Evolutionary conservation across 805 yeast species (phyloP).

Genomic region (Groenewaldozyma tartarivorans): DNA sequence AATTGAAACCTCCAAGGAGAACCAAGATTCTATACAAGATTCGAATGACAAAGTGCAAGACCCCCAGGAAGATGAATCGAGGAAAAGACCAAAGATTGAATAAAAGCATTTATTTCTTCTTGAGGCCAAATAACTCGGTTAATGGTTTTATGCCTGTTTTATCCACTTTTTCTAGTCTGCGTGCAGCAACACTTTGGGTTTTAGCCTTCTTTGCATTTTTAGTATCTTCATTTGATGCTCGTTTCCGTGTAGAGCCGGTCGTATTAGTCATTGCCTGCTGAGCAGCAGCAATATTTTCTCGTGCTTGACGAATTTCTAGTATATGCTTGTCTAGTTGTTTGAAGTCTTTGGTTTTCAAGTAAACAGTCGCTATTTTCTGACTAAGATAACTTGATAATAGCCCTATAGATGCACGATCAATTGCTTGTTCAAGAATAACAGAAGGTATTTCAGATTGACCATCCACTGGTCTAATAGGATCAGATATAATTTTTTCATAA

Average conservation of each 20-base stretch:
- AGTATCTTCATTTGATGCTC: background rate
- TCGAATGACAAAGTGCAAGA: too few relatives aligned
- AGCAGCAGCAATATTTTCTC: conserved; percentile 12
- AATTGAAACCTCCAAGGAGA: too few relatives aligned
- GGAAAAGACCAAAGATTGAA: too few relatives aligned
- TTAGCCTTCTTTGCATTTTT: conserved; percentile 6
- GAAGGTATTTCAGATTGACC: conserved; percentile 13
- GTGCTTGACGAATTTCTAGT: conserved; percentile 11
- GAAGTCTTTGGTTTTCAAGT: conserved; percentile 15
- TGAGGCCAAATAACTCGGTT: conserved; percentile 24
- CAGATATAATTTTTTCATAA: conserved; percentile 10
- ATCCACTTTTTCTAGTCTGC: conserved; percentile 6
- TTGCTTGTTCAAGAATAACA: conserved; percentile 12
- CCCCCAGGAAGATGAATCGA: too few relatives aligned
- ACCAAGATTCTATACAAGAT: too few relatives aligned
- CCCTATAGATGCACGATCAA: conserved; percentile 11
- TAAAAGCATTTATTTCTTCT: background rate
- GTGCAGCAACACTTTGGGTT: conserved; percentile 12
- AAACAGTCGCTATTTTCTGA: conserved; percentile 6
- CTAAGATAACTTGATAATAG: conserved; percentile 13
- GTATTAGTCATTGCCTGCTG: conserved; percentile 13
- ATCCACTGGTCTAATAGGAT: conserved; percentile 14
- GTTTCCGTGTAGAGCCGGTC: background rate
- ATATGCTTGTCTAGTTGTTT: conserved; percentile 15
- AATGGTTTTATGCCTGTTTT: conserved; percentile 21